Percentiles rank a stretch among this genome's conserved stretches.
Conservation (phyloP, 345 rosid species). For the Pugionium dolabratum region DNA sequence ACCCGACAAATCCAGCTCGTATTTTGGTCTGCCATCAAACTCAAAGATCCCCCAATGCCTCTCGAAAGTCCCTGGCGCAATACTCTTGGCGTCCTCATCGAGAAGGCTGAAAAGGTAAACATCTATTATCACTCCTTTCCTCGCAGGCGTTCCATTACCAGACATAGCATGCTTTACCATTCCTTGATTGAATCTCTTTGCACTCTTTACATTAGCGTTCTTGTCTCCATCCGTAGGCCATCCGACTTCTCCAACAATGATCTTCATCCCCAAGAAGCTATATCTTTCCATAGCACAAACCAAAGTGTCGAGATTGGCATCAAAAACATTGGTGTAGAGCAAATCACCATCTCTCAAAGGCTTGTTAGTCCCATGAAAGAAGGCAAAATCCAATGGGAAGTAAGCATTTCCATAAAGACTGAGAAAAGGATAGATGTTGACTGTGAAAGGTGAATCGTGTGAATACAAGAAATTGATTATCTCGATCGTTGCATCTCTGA, state of each 20-base stretch:
- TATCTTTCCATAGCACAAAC: constrained; percentile 59
- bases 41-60: constrained; percentile 76
- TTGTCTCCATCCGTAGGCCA: constrained; percentile 84
- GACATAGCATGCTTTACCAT: constrained; percentile 51
- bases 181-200: constrained; percentile 69
- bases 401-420: constrained; percentile 61
- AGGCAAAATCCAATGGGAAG: constrained; percentile 74
- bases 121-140: constrained; percentile 53
- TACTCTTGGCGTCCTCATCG: constrained; percentile 67
- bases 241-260: constrained; percentile 75
- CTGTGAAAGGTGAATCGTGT: constrained; percentile 62
- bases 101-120: constrained; percentile 64
- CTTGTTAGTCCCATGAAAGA: constrained; percentile 57
- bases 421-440: constrained; percentile 85
- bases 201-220: constrained; percentile 51
- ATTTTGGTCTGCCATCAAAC: constrained; percentile 69
- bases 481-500: constrained; percentile 52
- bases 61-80: constrained; percentile 66
- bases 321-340: constrained; percentile 67
- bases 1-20: constrained; percentile 57
- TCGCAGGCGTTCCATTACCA: constrained; percentile 67
- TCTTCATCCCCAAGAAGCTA: constrained; percentile 62
- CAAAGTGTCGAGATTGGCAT: constrained; percentile 76
- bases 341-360: constrained; percentile 59
- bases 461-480: constrained; percentile 58